phyloP scores from a whole-genome alignment of 1,284 basidiomycete species.

The Pulveroboletus sp. region DNA sequence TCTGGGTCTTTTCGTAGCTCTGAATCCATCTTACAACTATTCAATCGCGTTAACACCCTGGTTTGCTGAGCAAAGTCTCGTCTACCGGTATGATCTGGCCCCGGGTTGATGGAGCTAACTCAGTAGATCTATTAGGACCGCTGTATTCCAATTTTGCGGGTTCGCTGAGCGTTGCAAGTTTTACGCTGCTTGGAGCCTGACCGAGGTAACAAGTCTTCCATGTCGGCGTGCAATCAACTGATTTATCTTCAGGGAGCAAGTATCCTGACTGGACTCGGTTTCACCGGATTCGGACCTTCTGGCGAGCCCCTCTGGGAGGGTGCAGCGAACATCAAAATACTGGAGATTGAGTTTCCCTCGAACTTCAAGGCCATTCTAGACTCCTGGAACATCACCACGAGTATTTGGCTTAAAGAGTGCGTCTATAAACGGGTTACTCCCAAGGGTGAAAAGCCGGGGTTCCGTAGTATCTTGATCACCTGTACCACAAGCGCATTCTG shows the following conservation, averaged over 20 bases:
- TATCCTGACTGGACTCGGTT: slow-evolving; percentile 94
- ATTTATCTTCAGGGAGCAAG: slow-evolving; percentile 71
- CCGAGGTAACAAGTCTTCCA: no score
- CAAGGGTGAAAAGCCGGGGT: slow-evolving; percentile 86
- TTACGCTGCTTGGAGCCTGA: no score
- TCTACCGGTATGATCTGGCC: no score
- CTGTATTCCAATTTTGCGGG: no score
- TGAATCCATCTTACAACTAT: no score
- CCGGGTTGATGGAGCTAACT: no score
- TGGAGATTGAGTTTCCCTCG: slow-evolving; percentile 81
- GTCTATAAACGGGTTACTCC: slow-evolving; percentile 96
- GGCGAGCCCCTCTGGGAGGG: slow-evolving; percentile 83
- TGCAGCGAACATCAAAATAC: slow-evolving; percentile 85
- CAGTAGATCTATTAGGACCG: no score
- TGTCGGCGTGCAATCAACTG: no score
- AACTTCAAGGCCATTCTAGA: slow-evolving; percentile 93
- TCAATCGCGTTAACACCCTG: no score
- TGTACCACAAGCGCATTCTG: slow-evolving; percentile 95
- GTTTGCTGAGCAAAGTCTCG: no score
- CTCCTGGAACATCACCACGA: slow-evolving; percentile 92
- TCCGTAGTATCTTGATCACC: slow-evolving; percentile 88
- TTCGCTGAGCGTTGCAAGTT: no score
- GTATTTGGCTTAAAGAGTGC: slow-evolving; percentile 95
- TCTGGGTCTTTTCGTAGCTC: no score
- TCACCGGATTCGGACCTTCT: slow-evolving; percentile 75